A percentile compares a stretch with the other conserved stretches of the same genome.
Conservation (phyloP, 768 basidiomycete species). For the Boletellus ananas region DNA sequence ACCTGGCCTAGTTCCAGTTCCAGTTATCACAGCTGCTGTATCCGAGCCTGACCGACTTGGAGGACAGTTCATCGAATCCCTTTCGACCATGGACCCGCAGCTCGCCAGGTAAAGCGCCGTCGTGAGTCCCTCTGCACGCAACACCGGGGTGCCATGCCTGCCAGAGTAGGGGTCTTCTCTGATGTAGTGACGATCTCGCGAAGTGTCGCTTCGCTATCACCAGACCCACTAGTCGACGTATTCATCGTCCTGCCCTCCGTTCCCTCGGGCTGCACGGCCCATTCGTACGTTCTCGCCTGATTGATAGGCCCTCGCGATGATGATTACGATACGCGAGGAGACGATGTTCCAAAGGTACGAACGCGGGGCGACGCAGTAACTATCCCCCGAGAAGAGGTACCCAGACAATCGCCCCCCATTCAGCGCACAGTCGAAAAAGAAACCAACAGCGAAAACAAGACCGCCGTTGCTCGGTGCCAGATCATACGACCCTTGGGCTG, state of each 20-base stretch:
- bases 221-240: conserved; percentile 17
- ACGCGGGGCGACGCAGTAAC: conserved; percentile 4
- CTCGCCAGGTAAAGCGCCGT: neutral
- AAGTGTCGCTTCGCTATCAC: conserved; percentile 11
- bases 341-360: neutral
- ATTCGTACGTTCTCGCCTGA: conserved; percentile 4
- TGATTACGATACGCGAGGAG: neutral
- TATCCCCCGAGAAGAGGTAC: neutral
- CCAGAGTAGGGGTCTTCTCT: conserved; percentile 20
- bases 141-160: conserved; percentile 1
- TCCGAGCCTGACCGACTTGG: too few species aligned
- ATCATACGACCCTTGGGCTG: conserved; percentile 6
- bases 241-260: conserved; percentile 10
- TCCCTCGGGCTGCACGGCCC: conserved; percentile 1
- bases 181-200: conserved; percentile 1
- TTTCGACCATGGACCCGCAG: neutral
- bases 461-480: conserved; percentile 9
- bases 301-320: conserved; percentile 7
- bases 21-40: too few species aligned
- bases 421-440: conserved; percentile 7
- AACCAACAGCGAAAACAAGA: conserved; percentile 10
- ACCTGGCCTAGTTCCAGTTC: too few species aligned
- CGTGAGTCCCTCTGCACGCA: neutral
- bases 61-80: neutral
- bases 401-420: neutral